Evolutionary conservation across 352 stramenopile species (phyloP).

Genomic region (Phytophthora palmivora): DNA sequence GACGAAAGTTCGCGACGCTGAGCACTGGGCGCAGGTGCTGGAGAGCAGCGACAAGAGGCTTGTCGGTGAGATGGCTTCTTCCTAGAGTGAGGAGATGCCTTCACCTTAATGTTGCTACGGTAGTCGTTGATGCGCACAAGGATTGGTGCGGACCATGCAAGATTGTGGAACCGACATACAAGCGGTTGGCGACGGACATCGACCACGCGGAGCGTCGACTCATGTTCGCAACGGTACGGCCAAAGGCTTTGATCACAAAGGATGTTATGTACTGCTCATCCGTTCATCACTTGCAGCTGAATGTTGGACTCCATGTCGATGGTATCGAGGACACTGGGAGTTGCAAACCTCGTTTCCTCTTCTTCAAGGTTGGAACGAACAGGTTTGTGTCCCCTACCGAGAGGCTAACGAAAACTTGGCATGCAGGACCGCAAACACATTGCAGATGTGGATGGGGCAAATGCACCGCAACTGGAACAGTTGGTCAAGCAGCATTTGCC

Average conservation of each 20-base stretch:
- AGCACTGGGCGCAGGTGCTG: conserved; percentile 65
- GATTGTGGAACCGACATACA: conserved; percentile 82
- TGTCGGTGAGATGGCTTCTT: conserved; percentile 42
- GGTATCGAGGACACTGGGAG: conserved; percentile 60
- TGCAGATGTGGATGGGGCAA: conserved; percentile 63
- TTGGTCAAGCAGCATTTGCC: conserved; percentile 70
- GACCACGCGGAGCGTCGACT: conserved; percentile 61
- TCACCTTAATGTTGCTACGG: background rate
- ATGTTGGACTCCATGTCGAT: conserved; percentile 55
- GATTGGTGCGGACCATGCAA: conserved; percentile 80
- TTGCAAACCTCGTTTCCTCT: conserved; percentile 73
- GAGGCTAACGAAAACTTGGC: conserved; percentile 7
- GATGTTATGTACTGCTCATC: background rate
- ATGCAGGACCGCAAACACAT: conserved; percentile 63
- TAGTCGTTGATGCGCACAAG: conserved; percentile 77
- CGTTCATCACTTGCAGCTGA: conserved; percentile 40
- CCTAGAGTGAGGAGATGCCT: background rate
- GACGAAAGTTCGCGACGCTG: conserved; percentile 60
- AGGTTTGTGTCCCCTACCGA: background rate
- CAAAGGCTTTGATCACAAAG: conserved; percentile 1
- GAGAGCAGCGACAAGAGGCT: conserved; percentile 73
- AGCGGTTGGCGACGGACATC: conserved; percentile 63
- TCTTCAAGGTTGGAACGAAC: conserved; percentile 53
- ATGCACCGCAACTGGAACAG: conserved; percentile 67
- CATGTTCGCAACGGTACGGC: conserved; percentile 57